Evolutionary conservation across 1,139 yeast species (phyloP).

Genomic region (Tardiomyces depauwii): DNA sequence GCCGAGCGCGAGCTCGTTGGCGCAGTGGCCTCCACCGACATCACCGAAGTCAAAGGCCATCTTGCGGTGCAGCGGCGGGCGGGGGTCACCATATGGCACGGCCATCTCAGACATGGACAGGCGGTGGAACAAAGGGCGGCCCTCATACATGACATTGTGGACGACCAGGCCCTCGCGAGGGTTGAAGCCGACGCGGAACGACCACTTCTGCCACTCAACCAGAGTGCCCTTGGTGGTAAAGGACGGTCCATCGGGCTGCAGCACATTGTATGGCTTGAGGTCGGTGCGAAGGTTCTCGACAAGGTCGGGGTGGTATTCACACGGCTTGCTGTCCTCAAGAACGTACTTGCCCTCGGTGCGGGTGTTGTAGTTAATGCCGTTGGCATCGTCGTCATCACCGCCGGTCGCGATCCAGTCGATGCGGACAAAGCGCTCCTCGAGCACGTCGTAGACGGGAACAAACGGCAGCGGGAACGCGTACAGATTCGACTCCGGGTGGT

Average conservation of each 20-base stretch:
- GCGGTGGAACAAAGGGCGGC: constrained; percentile 72
- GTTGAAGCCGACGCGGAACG: constrained; percentile 62
- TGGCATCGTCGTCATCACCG: constrained; percentile 43
- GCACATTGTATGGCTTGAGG: constrained; percentile 63
- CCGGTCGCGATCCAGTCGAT: constrained; percentile 63
- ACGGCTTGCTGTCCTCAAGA: constrained; percentile 63
- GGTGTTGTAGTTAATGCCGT: constrained; percentile 23
- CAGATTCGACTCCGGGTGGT: constrained; percentile 73
- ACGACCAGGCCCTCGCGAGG: constrained; percentile 79
- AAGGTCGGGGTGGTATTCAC: constrained; percentile 38
- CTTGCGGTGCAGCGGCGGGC: constrained; percentile 84
- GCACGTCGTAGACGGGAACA: constrained; percentile 68
- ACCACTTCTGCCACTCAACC: constrained; percentile 85
- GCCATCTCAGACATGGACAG: constrained; percentile 80
- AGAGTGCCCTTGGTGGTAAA: constrained; percentile 51
- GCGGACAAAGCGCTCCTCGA: constrained; percentile 54
- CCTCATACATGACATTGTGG: constrained; percentile 69
- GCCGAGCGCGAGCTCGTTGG: constrained; percentile 65
- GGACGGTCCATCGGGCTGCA: constrained; percentile 83
- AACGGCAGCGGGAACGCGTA: constrained; percentile 76
- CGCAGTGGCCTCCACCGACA: constrained; percentile 77
- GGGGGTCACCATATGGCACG: constrained; percentile 85
- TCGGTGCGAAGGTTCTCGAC: constrained; percentile 28
- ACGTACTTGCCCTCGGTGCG: constrained; percentile 50
- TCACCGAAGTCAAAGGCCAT: constrained; percentile 91